Conservation (phyloP, 2,329 filamentous ascomycete genomes). For the Paraphaeosphaeria minitans region DNA sequence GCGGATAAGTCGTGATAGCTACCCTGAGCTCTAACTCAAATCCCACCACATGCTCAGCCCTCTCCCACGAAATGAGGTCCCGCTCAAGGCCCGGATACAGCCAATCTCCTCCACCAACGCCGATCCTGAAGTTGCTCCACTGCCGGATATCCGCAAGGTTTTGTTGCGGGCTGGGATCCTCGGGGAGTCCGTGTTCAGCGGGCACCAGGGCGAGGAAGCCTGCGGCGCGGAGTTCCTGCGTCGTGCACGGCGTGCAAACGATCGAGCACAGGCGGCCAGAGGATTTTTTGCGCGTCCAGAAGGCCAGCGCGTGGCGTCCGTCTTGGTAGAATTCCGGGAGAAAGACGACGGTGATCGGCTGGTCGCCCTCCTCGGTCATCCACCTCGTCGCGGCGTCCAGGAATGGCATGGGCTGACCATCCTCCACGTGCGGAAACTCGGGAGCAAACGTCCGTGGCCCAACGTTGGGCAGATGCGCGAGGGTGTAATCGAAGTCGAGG, state of each 20-base stretch:
- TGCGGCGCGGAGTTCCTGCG: neutral
- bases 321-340: conserved; percentile 25
- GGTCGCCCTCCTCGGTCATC: neutral
- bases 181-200: neutral
- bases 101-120: neutral
- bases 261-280: neutral
- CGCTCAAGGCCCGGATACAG: neutral
- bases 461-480: conserved; percentile 29
- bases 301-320: conserved; percentile 21
- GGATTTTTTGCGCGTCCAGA: conserved; percentile 11
- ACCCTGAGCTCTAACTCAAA: neutral
- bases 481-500: conserved; percentile 23
- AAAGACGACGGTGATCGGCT: conserved; percentile 15
- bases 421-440: neutral
- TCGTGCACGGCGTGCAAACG: conserved; percentile 18
- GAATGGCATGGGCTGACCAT: neutral
- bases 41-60: neutral
- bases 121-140: neutral
- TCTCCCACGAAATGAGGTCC: neutral
- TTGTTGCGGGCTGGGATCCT: too few species aligned
- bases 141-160: too few species aligned
- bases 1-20: too few species aligned
- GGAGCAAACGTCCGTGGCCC: conserved; percentile 11
- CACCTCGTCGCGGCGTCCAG: conserved; percentile 9
- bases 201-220: neutral